Base-by-base conservation (phyloP, 2,329 filamentous ascomycete species). In the Fusarium sp. region DNA sequence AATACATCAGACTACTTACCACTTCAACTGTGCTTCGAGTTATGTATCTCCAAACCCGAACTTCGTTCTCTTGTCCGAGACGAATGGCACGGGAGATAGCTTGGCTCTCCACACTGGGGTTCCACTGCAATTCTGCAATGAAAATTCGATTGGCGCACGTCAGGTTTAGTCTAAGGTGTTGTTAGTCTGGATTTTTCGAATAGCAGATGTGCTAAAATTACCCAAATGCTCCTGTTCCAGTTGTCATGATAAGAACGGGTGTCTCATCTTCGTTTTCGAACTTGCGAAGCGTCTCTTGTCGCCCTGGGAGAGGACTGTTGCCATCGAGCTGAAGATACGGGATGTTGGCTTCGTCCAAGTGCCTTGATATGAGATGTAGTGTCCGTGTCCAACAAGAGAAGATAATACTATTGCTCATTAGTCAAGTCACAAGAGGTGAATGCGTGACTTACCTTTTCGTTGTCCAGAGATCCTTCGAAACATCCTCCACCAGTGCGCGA, bases 71-170 rank as follows among this genome's bases (percentile, higher is more conserved):
- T 57, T 86, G 85, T 0, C 83, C 82, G 1, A 86, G 73, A 0
- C 84, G 79, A 4, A 84, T 72, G 0, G 82, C 83, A 12, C 84
- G 75, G 1, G 78, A 83, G 14, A 87, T 80, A 0, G 84, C 85
- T 54, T 87, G 85, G 14, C 79, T 80, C 57, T 86, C 85, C 0
- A 85, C 79, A 3, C 78, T 81, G 0, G 84, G 84, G 38, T 86
- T 87, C 84, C 84, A 87, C 24, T 87, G 85, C 0, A 83, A 80
- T 48, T 87, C 85, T 0, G 86, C 73, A 4, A 87, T 80, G 57
- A 83, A 83, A 0, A 87, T 79, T 0, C 80, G 77, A 42, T 81
- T 83, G 0, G 83, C 83, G 0, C 76, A 77, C 0, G 81, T 80
- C 4, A 86, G 75, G n/a, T 86, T 85, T 0, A 86, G 59, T 11